Base-by-base conservation (phyloP, 768 basidiomycete species). In the Mycena maculata region DNA sequence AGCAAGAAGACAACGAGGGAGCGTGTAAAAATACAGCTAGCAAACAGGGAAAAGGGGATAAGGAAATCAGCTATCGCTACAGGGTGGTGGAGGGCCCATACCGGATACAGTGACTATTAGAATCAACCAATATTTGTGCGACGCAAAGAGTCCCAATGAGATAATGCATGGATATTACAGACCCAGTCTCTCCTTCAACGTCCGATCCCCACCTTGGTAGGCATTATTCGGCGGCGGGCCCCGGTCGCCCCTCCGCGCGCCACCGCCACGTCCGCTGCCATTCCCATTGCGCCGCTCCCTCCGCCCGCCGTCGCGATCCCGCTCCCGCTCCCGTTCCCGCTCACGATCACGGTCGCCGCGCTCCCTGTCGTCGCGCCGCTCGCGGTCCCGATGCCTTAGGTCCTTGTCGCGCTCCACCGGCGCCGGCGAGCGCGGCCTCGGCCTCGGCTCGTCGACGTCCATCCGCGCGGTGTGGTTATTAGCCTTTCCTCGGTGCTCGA, bases 131-230 rank as follows among this genome's bases (percentile, higher is more conserved):
- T 42, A 45, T 18, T 42, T 58, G 36, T 44, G 49, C 47, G 45
- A n/a, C 62, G 52, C 25, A 63, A 64, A 58, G 56, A 38, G 64
- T 30, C 57, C 64, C 57, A 65, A 59, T 47, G 20, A 60, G n/a
- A n/a, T n/a, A 60, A 49, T 20, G 27, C 52, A 62, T 27, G 47
- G 13, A 67, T 49, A 72, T 85, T 79, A 92, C 45, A 93, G 84
- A 77, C 93, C 93, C 90, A 94, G 86, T 74, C 93, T 83, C 79
- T 94, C 92, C 77, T 90, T 91, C 83, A 94, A 88, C 83, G 93
- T 92, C 87, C 92, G 92, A 83, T 92, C 90, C 48, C 82, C 82
- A 68, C 81, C 78, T 69, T 79, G 79, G 64, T 76, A 65, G 68
- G 74, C 77, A 63, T 77, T 79, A 63, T 77, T 70, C 65, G 76